phyloP scores from a whole-genome alignment of 495 filamentous ascomycete genomes.

The Mytilinidion resinicola region DNA sequence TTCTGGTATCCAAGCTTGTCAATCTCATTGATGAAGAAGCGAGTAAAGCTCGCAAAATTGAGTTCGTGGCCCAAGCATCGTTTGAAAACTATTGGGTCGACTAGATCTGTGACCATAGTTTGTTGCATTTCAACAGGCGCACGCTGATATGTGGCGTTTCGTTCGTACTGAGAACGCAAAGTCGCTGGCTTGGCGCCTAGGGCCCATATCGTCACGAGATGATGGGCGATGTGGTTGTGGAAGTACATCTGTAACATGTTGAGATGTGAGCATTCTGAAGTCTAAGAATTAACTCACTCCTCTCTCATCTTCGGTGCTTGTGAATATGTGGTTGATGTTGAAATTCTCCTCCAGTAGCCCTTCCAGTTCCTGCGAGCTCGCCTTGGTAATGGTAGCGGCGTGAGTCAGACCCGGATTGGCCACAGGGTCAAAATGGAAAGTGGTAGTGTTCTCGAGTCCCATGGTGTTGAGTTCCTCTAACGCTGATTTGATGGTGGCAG shows the following conservation, averaged over 20 bases:
- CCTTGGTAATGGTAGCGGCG: not conserved
- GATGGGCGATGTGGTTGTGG: not conserved
- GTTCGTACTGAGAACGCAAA: too few relatives aligned
- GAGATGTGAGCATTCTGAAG: not conserved
- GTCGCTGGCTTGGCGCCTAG: too few relatives aligned
- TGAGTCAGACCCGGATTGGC: not conserved
- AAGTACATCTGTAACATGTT: not conserved
- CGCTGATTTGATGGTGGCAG: too few relatives aligned
- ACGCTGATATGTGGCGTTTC: too few relatives aligned
- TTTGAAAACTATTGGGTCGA: too few relatives aligned
- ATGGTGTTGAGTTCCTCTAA: too few relatives aligned
- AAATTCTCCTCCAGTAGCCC: not conserved
- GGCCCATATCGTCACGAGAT: too few relatives aligned
- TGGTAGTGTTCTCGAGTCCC: not conserved
- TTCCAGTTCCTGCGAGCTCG: not conserved
- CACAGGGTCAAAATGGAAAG: not conserved
- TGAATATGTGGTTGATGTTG: not conserved
- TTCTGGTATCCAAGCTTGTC: not conserved
- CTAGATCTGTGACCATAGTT: too few relatives aligned
- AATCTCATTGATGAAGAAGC: too few relatives aligned
- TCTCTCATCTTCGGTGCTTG: not conserved
- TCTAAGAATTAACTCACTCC: not conserved
- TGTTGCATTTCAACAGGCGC: too few relatives aligned
- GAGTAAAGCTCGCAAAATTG: too few relatives aligned
- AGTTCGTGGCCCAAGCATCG: too few relatives aligned